A percentile compares a stretch with the other conserved stretches of the same genome.
Evolutionary conservation across 2,329 filamentous ascomycete genomes (phyloP).

Genomic region (Fusarium foetens): DNA sequence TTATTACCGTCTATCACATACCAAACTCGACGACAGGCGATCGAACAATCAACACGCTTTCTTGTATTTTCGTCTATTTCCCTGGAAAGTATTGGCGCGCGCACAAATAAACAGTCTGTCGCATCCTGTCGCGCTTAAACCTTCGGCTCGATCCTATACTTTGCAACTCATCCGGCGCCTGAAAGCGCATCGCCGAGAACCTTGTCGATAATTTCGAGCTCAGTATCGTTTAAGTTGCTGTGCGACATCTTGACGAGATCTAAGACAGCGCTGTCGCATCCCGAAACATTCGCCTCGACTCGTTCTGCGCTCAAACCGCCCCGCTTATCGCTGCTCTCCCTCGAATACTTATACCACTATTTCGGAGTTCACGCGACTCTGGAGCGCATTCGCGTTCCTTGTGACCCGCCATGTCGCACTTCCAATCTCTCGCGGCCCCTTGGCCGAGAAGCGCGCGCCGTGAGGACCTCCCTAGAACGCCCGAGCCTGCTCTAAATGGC

Average conservation of each 20-base stretch:
- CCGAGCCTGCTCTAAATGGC: slow-evolving; percentile 58
- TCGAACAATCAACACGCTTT: slow-evolving; percentile 12
- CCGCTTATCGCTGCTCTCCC: slow-evolving; percentile 9
- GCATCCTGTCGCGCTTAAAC: slow-evolving; percentile 15
- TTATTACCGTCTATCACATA: slow-evolving; percentile 1
- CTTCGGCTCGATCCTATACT: neutral
- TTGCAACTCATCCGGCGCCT: neutral
- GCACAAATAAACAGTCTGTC: slow-evolving; percentile 19
- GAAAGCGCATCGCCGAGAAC: slow-evolving; percentile 12
- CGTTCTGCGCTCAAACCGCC: slow-evolving; percentile 20
- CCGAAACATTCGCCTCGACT: slow-evolving; percentile 38
- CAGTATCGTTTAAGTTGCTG: slow-evolving; percentile 1
- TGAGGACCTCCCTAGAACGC: slow-evolving; percentile 59
- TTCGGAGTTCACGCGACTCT: slow-evolving; percentile 18
- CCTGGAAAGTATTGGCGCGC: slow-evolving; percentile 14
- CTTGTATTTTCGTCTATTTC: slow-evolving; percentile 15
- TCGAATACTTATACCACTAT: slow-evolving; percentile 25
- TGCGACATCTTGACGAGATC: slow-evolving; percentile 30
- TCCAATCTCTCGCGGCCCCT: slow-evolving; percentile 57
- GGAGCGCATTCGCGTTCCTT: slow-evolving; percentile 38
- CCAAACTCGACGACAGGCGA: slow-evolving; percentile 14
- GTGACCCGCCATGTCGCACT: slow-evolving; percentile 55
- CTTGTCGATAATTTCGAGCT: slow-evolving; percentile 9
- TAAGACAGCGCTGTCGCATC: slow-evolving; percentile 40
- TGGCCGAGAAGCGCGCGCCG: slow-evolving; percentile 57